A percentile compares a stretch with the other conserved stretches of the same genome.
phyloP scores from a whole-genome alignment of 2,329 filamentous ascomycete species.

The Clarireedia sp. region DNA sequence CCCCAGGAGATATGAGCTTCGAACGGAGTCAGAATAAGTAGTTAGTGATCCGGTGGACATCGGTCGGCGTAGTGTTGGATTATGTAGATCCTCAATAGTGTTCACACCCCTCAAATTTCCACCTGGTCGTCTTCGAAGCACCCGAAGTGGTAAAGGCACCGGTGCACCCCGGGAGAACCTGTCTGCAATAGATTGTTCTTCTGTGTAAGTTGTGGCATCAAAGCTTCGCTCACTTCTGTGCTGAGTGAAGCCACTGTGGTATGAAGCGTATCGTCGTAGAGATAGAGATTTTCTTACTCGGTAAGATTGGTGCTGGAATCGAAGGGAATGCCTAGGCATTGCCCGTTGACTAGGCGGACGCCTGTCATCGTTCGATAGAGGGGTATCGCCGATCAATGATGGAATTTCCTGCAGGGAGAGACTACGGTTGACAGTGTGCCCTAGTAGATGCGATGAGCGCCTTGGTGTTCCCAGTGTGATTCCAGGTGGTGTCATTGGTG shows the following conservation, averaged over 20 bases:
- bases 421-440: slow-evolving; percentile 29
- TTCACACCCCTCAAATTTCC: slow-evolving; percentile 64
- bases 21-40: slow-evolving; percentile 51
- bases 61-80: slow-evolving; percentile 41
- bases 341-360: slow-evolving; percentile 20
- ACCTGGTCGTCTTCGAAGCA: slow-evolving; percentile 64
- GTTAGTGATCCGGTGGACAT: slow-evolving; percentile 53
- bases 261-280: slow-evolving; percentile 50
- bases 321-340: slow-evolving; percentile 16
- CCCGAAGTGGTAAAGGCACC: slow-evolving; percentile 47
- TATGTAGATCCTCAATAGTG: slow-evolving; percentile 55
- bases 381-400: slow-evolving; percentile 22
- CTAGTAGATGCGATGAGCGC: slow-evolving; percentile 48
- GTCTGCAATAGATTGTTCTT: slow-evolving; percentile 38
- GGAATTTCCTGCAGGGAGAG: slow-evolving; percentile 29
- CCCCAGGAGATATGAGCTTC: slow-evolving; percentile 44
- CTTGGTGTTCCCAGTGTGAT: slow-evolving; percentile 38
- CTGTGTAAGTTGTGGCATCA: slow-evolving; percentile 51
- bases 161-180: slow-evolving; percentile 38
- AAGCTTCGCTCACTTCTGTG: slow-evolving; percentile 49
- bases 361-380: slow-evolving; percentile 19
- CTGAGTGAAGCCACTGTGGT: slow-evolving; percentile 46
- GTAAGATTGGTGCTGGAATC: slow-evolving; percentile 26
- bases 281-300: slow-evolving; percentile 44
- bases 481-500: slow-evolving; percentile 52